phyloP scores from a whole-genome alignment of 495 filamentous ascomycete genomes.

The Bacidia gigantensis region DNA sequence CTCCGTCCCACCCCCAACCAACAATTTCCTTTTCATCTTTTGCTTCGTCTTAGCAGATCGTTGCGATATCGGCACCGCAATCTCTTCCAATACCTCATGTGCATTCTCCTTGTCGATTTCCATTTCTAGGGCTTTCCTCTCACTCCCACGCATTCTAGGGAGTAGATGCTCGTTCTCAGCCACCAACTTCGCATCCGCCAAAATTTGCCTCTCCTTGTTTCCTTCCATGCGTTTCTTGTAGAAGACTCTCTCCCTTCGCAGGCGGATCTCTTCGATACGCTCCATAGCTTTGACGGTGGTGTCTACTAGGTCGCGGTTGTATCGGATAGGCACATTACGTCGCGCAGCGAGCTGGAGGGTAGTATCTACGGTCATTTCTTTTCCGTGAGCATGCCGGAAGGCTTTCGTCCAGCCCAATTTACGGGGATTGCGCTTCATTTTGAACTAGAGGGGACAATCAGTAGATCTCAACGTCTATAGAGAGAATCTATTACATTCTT shows the following conservation, averaged over 20 bases:
- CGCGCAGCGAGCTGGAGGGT: conserved; percentile 84
- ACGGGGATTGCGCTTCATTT: conserved; percentile 87
- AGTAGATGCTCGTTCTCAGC: conserved; percentile 82
- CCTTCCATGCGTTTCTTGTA: conserved; percentile 87
- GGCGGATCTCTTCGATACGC: conserved; percentile 74
- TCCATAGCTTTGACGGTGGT: conserved; percentile 86
- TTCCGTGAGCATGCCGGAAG: conserved; percentile 63
- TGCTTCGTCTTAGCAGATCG: conserved; percentile 25
- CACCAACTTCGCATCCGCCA: conserved; percentile 72
- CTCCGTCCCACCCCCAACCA: conserved; percentile 54
- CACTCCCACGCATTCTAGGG: conserved; percentile 44
- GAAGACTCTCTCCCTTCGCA: conserved; percentile 71
- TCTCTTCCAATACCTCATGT: conserved; percentile 14
- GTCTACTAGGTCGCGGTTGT: conserved; percentile 79
- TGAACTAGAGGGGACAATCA: conserved; percentile 42
- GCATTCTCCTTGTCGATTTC: conserved; percentile 22
- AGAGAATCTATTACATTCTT: conserved; percentile 44
- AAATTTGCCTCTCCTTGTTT: conserved; percentile 64
- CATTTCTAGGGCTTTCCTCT: conserved; percentile 36
- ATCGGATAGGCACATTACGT: conserved; percentile 87
- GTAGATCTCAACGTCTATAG: background rate
- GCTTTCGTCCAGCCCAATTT: conserved; percentile 82
- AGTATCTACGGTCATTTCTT: conserved; percentile 89
- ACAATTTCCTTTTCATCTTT: conserved; percentile 45
- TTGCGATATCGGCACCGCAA: conserved; percentile 15